These are phyloP conservation scores for Pelagomonas calceolata DNA, from an alignment of 108 stramenopile species.

Conservation along the genomic window DNA sequence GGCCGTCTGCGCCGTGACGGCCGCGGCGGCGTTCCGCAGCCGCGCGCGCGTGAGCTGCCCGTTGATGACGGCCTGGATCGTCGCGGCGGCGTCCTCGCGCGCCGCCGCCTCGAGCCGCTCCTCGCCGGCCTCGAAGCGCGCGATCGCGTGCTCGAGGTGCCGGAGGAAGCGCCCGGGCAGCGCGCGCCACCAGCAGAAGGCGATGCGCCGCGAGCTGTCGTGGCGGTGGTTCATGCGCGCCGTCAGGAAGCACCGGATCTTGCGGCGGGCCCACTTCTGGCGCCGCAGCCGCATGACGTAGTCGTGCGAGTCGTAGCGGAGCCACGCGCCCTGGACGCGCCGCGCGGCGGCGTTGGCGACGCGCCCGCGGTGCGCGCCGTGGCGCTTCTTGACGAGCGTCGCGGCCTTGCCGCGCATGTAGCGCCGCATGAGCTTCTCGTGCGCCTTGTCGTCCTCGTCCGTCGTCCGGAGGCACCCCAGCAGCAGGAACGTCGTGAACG, in stretches of 20 bases:
- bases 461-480: conserved; percentile 7
- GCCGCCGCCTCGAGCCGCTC: neutral
- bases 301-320: neutral
- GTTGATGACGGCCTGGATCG: conserved; percentile 12
- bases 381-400: too few species aligned
- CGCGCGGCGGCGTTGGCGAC: too few species aligned
- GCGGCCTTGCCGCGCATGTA: too few species aligned
- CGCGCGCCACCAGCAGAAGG: conserved; percentile 1
- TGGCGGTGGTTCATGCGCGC: conserved; percentile 6
- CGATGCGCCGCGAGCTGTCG: neutral
- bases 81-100: conserved; percentile 2
- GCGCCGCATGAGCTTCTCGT: too few species aligned
- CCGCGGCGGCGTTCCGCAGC: neutral
- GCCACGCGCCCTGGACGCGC: neutral
- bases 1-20: neutral
- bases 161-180: conserved; percentile 7
- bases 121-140: neutral
- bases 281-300: neutral
- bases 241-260: conserved; percentile 1
- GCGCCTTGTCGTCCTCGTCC: conserved; percentile 7
- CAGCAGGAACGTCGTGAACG: conserved; percentile 5
- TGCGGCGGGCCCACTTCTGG: conserved; percentile 8
- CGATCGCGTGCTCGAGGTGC: neutral
- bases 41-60: neutral
- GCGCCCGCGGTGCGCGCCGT: too few species aligned